Base-by-base conservation (phyloP, 116 monocot species). In the Zostera marina region DNA sequence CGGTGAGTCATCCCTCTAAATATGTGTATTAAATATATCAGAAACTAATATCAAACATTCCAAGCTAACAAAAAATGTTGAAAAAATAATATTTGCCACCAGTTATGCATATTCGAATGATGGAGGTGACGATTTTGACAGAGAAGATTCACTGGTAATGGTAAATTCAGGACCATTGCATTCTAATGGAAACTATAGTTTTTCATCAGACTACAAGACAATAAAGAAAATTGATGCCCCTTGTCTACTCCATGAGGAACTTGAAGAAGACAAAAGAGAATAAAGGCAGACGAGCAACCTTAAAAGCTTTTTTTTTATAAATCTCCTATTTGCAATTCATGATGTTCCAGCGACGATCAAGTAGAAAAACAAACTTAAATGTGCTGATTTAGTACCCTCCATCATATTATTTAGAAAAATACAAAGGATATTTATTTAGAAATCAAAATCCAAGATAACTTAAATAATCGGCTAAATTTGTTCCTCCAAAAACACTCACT, bases 31-130 rank as follows among this genome's bases (percentile, higher is more conserved):
- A 16, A 17, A 17, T 49, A 16, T 49, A 17, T 49, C 49, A 15
- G 49, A 21, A 51, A 19, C 49, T 9, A 9, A 17, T 42, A 19
- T 43, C 17, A 11, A 8, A 43, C 42, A 16, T 3, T 11, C 19
- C 17, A n/a, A 40, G 8, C 11, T 21, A 32, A 32, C 42, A 58
- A 39, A 41, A 20, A 9, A 7, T 0, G 38, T 61, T 44, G 10
- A 20, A 7, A 20, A 7, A 8, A 60, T 49, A 7, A 19, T 39
- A 49, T 16, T 52, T 32, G 32, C 32, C 32, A 39, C 60, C 64
- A 84, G 93, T 66, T 93, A 77, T 70, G 75, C 81, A 22, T 84
- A 84, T 65, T 77, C 77, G 9, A 76, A 71, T 44, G 93, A 88
- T 67, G 74, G 59, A 67, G 73, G 41, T 52, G 93, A 93, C 44